Percentiles rank a stretch among this genome's conserved stretches.
Conservation (phyloP, 192 early-diverging fungal species). For the Diversispora epigaea region DNA sequence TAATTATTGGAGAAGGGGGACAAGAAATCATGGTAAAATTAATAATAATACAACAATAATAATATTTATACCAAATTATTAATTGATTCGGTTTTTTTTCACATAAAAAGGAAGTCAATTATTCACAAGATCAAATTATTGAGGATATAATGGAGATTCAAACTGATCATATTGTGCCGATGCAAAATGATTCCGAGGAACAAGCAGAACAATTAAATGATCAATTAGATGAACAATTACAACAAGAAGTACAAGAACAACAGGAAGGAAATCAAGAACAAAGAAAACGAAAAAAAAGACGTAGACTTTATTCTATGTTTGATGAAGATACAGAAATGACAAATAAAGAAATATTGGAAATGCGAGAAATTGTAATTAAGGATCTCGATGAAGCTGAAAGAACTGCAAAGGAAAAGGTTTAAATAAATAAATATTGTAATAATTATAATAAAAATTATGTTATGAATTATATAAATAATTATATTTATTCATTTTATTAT, state of each 20-base stretch:
- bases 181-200: neutral
- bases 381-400: constrained; percentile 1
- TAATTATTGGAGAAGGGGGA: neutral
- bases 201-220: neutral
- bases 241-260: constrained; percentile 1
- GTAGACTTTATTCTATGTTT: neutral
- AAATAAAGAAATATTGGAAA: constrained; percentile 20
- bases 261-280: neutral
- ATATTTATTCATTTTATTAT: too few relatives aligned
- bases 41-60: neutral
- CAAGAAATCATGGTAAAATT: constrained; percentile 4
- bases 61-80: neutral
- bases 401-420: constrained; percentile 7
- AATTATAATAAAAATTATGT: too few relatives aligned
- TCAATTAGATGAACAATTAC: neutral
- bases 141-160: too few relatives aligned
- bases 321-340: constrained; percentile 27
- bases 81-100: neutral
- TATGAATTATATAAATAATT: too few relatives aligned
- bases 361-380: constrained; percentile 1
- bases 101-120: neutral
- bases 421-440: too few relatives aligned
- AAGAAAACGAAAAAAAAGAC: neutral
- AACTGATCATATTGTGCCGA: too few relatives aligned
- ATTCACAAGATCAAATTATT: too few relatives aligned